Evolutionary conservation across 2,329 filamentous ascomycete species (phyloP), one percentile per base, ranked within the genome.

Genomic region (Penicillium rolfsii): DNA sequence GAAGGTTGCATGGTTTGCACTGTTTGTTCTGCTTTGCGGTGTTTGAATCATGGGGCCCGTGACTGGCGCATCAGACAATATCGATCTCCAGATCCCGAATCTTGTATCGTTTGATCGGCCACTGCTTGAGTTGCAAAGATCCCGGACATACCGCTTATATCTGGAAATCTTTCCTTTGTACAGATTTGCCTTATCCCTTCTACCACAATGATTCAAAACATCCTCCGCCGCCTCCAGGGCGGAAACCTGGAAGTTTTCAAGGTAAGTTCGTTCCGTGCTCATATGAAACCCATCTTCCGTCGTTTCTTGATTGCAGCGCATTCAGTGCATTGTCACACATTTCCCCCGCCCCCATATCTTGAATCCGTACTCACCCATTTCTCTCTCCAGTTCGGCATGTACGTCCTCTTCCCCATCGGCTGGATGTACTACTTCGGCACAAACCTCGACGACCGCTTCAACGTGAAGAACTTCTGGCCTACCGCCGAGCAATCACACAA

Each of bases 361-460:
- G 3, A 24, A 28, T 16, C 45, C 19, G 4, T 28, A 26, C 22
- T 53, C n/a, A 53, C 22, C 36, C 3, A 7, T 14, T 22, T 6
- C 33, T 11, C 28, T 16, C 12, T 46, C 24, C 19, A 97, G 94
- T 99, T 99, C 78, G 93, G 94, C 82, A 91, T 96, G 85, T 99
- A 99, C 82, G 89, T 99, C 82, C 89, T 97, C 85, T 99, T 99
- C 80, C 95, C 95, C 19, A 98, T 99, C 73, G 93, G 91, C 71
- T 93, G 95, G 83, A 99, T 99, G 95, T 98, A 96, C 84, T 99
- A 99, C 83, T 99, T 98, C 79, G 95, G 95, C 75, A 97, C 93
- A 59, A 99, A 99, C 79, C 91, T 99, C 74, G 95, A 99, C 79
- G 85, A 89, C 68, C 89, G 92, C 66, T 99, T 99, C 83, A 81